phyloP scores from a whole-genome alignment of 2,329 filamentous ascomycete genomes.

The Leptographium radiaticola region DNA sequence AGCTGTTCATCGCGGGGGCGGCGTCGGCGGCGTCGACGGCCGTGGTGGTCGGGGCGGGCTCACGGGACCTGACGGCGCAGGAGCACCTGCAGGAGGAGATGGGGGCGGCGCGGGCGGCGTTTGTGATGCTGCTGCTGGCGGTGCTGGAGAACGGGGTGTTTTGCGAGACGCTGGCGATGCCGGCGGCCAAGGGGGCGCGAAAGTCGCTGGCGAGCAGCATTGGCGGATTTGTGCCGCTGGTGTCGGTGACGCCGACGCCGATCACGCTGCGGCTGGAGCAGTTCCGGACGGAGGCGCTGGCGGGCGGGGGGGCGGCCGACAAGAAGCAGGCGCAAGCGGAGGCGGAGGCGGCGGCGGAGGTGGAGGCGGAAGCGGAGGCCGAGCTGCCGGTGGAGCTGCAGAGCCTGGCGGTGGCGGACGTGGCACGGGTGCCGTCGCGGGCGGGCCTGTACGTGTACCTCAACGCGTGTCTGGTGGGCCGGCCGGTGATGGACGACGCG shows the following conservation, averaged over 20 bases:
- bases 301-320: constrained; percentile 38
- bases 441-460: constrained; percentile 78
- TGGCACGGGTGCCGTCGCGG: constrained; percentile 61
- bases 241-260: constrained; percentile 43
- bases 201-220: constrained; percentile 38
- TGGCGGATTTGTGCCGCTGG: constrained; percentile 38
- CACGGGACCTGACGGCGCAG: constrained; percentile 13
- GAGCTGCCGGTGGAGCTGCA: constrained; percentile 34
- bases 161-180: constrained; percentile 37
- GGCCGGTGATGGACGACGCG: constrained; percentile 72
- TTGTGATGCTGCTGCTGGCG: constrained; percentile 49
- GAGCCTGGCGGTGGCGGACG: constrained; percentile 44
- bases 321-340: constrained; percentile 20
- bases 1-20: constrained; percentile 34
- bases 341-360: constrained; percentile 17
- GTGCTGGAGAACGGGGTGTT: constrained; percentile 47
- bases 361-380: no score
- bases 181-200: constrained; percentile 19
- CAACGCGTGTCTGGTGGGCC: constrained; percentile 70
- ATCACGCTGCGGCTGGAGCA: constrained; percentile 40
- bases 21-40: constrained; percentile 30
- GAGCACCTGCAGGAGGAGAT: constrained; percentile 39
- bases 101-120: constrained; percentile 46
- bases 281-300: constrained; percentile 44
- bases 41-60: constrained; percentile 16